Percentiles rank a stretch among this genome's conserved stretches.
Evolutionary conservation across 1,139 yeast genomes (phyloP).

Genomic region (Blastobotrys apis): DNA sequence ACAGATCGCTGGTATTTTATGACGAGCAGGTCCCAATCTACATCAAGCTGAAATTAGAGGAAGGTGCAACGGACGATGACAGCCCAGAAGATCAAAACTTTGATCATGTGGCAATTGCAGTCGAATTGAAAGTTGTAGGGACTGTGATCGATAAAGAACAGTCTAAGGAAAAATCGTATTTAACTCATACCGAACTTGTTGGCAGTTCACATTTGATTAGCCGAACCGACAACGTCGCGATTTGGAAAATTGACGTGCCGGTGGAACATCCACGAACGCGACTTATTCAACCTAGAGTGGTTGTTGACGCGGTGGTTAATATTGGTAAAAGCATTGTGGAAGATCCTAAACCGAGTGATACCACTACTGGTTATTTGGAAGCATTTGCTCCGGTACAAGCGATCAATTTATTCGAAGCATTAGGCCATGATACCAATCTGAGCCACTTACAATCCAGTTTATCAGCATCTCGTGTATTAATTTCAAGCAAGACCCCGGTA

Average conservation of each 20-base stretch:
- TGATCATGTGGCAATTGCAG: conserved; percentile 17
- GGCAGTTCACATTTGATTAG: conserved; percentile 16
- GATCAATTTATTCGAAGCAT: conserved; percentile 24
- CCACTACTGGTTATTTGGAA: conserved; percentile 14
- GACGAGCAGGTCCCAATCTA: conserved; percentile 24
- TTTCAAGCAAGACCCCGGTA: background rate
- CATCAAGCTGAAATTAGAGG: conserved; percentile 16
- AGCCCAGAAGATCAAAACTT: background rate
- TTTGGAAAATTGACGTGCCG: conserved; percentile 27
- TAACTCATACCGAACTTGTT: conserved; percentile 19
- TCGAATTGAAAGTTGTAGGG: conserved; percentile 20
- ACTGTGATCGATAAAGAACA: conserved; percentile 10
- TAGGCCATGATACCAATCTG: conserved; percentile 18
- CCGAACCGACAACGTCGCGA: conserved; percentile 15
- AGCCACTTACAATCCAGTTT: conserved; percentile 13
- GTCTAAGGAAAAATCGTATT: conserved; percentile 11
- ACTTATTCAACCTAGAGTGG: conserved; percentile 23
- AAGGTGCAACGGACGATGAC: background rate
- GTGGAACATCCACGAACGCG: conserved; percentile 30
- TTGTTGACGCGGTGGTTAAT: conserved; percentile 21
- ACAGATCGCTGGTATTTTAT: conserved; percentile 19
- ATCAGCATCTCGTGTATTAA: conserved; percentile 12
- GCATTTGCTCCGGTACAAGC: conserved; percentile 25
- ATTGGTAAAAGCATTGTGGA: conserved; percentile 8
- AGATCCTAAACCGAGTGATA: conserved; percentile 6